Evolutionary conservation across 2,329 filamentous ascomycete species (phyloP).

Genomic region (Malbranchea cinnamomea): DNA sequence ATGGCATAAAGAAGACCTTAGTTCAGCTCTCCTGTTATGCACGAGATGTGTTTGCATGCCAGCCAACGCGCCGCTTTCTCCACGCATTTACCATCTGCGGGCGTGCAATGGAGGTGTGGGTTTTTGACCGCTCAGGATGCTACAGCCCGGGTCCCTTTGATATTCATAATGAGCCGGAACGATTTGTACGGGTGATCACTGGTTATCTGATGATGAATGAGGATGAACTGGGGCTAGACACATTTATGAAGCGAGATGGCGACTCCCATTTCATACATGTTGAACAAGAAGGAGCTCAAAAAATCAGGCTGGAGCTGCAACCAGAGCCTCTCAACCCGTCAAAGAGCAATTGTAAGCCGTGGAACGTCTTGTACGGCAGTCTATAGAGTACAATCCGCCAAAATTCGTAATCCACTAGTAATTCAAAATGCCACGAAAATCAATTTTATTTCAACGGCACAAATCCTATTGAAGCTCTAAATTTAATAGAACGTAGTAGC

Average conservation of each 20-base stretch:
- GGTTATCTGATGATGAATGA: constrained; percentile 19
- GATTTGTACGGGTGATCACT: constrained; percentile 15
- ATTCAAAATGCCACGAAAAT: no score
- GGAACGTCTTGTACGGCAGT: no score
- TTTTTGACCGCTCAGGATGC: constrained; percentile 21
- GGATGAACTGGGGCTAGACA: constrained; percentile 18
- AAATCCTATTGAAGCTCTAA: no score
- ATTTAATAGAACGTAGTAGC: no score
- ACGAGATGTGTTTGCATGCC: constrained; percentile 15
- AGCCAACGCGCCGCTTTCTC: constrained; percentile 18
- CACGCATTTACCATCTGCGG: constrained; percentile 17
- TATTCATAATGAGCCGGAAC: constrained; percentile 17
- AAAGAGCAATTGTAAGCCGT: no score
- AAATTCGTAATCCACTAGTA: no score
- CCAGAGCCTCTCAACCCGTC: no score
- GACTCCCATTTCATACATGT: no score
- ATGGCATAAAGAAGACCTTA: constrained; percentile 1
- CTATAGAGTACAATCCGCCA: no score
- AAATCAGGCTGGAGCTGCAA: no score
- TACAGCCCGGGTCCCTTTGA: constrained; percentile 19
- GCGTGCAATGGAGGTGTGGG: constrained; percentile 15
- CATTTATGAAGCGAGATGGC: constrained; percentile 13
- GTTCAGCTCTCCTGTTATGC: constrained; percentile 2
- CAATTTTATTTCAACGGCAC: no score
- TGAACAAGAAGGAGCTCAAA: no score